A percentile compares a stretch with the other conserved stretches of the same genome.
Conservation (phyloP, 2,329 filamentous ascomycete species). For the Ophiostoma tasmaniense region DNA sequence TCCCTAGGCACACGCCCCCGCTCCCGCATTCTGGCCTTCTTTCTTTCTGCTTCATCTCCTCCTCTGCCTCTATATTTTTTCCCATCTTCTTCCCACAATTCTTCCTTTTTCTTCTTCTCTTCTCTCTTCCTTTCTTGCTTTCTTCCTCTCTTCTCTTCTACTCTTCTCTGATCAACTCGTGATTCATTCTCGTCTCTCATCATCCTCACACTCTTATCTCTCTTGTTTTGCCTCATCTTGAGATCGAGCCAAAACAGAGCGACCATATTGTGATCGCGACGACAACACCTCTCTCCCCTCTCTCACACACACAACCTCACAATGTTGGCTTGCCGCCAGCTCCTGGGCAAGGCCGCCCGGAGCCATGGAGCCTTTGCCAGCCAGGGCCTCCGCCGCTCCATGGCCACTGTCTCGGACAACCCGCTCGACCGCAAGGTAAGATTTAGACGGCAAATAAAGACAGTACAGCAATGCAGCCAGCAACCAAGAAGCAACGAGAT, state of each 20-base stretch:
- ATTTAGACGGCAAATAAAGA: conserved; percentile 1
- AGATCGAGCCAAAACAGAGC: conserved; percentile 3
- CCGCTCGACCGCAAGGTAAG: conserved; percentile 81
- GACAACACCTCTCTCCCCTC: neutral
- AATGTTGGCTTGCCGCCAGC: conserved; percentile 65
- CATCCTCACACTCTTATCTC: conserved; percentile 7
- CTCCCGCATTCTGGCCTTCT: conserved; percentile 13
- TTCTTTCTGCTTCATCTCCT: conserved; percentile 7
- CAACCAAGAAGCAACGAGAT: neutral
- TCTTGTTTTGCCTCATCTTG: conserved; percentile 12
- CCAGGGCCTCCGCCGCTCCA: conserved; percentile 55
- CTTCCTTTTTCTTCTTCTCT: conserved; percentile 14
- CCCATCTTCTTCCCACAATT: conserved; percentile 17
- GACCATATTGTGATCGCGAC: conserved; percentile 10
- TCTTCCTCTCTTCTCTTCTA: neutral
- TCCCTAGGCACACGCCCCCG: neutral
- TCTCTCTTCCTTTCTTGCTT: neutral
- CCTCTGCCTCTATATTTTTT: conserved; percentile 15
- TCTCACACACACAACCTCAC: conserved; percentile 19
- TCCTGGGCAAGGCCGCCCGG: conserved; percentile 57
- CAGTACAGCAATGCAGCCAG: neutral
- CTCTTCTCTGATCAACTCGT: conserved; percentile 6
- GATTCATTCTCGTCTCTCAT: conserved; percentile 2
- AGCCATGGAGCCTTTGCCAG: conserved; percentile 49
- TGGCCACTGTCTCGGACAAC: conserved; percentile 81